Base-by-base conservation (phyloP, 2,329 filamentous ascomycete species). In the Zasmidium cellare region DNA sequence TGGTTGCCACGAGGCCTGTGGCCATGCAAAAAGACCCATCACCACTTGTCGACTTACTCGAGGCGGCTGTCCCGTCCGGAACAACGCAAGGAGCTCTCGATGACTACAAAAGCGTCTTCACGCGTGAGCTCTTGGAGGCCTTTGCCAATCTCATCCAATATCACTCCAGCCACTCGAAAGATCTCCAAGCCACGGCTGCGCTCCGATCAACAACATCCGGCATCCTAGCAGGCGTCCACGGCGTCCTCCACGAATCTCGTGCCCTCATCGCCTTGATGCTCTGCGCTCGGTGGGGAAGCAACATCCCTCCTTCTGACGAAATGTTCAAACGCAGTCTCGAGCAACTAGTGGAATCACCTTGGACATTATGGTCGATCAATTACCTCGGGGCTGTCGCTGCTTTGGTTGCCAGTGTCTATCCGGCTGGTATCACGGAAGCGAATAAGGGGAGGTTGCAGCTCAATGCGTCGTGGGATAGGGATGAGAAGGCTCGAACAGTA, bases 171-270 rank as follows among this genome's bases (percentile, higher is more conserved):
- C 72, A 76, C 52, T 72, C 76, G 2, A 80, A 79, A 58, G 77
- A 80, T 48, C 65, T 79, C 6, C 70, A 82, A 63, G 84, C 89
- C 0, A 83, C 88, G 2, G 84, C 85, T 51, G 88, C 88, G 7
- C 76, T 96, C n/a, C 86, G 92, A 66, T 80, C 84, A 60, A 88
- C 89, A 1, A 85, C 90, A 5, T 85, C 83, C 1, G 86, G 90
- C 0, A 76, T 88, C 35, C 80, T 92, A 50, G 83, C 85, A 1
- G 82, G 84, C 14, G 81, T 83, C 1, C 90, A 93, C 41, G 91
- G 91, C 0, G 75, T 96, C 23, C 87, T 85, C 1, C 92, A 97
- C 70, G 73, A 85, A 46, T 82, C 86, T 51, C 84, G 91, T 12
- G 88, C 89, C 0, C 73, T 90, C 1, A 78, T 96, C 2, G 90